Percentiles rank a stretch among this genome's conserved stretches.
phyloP scores from a whole-genome alignment of 2,329 filamentous ascomycete species.

The Dendrostoma leiphaemia region DNA sequence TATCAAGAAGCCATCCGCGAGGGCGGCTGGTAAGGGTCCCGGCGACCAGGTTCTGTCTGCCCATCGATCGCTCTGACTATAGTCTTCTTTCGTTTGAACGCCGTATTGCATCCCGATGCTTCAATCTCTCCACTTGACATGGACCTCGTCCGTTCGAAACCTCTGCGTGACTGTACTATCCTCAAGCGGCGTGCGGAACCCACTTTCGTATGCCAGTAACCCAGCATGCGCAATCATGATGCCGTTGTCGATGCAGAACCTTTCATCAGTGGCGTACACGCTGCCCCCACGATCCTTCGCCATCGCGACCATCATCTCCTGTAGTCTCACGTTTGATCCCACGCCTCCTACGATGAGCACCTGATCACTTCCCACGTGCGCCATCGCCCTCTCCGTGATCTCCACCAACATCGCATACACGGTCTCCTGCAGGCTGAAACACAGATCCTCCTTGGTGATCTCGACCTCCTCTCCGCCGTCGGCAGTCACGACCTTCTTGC shows the following conservation, averaged over 20 bases:
- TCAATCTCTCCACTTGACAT: constrained; percentile 73
- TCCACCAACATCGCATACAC: constrained; percentile 97
- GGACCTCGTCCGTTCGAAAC: constrained; percentile 79
- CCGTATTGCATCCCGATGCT: too few relatives aligned
- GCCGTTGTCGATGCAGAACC: constrained; percentile 98
- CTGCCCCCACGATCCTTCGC: constrained; percentile 82
- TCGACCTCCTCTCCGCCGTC: constrained; percentile 45
- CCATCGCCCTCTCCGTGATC: constrained; percentile 98
- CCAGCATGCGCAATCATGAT: constrained; percentile 99
- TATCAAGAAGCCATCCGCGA: too few relatives aligned
- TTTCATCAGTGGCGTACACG: constrained; percentile 92
- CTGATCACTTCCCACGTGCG: constrained; percentile 86
- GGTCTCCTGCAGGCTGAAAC: constrained; percentile 93
- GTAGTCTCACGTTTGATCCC: constrained; percentile 88
- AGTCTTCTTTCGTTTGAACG: not conserved
- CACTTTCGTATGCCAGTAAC: constrained; percentile 77
- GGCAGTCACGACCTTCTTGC: constrained; percentile 38
- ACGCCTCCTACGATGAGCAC: constrained; percentile 95
- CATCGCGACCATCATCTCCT: constrained; percentile 99
- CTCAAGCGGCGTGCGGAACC: constrained; percentile 71
- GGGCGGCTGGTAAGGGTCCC: too few relatives aligned
- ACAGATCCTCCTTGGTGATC: constrained; percentile 79
- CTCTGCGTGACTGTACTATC: constrained; percentile 84
- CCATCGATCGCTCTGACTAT: not conserved
- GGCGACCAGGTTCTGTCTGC: too few relatives aligned